Evolutionary conservation across 164 flowering plant species (phyloP).

Genomic region (Aristolochia californica): DNA sequence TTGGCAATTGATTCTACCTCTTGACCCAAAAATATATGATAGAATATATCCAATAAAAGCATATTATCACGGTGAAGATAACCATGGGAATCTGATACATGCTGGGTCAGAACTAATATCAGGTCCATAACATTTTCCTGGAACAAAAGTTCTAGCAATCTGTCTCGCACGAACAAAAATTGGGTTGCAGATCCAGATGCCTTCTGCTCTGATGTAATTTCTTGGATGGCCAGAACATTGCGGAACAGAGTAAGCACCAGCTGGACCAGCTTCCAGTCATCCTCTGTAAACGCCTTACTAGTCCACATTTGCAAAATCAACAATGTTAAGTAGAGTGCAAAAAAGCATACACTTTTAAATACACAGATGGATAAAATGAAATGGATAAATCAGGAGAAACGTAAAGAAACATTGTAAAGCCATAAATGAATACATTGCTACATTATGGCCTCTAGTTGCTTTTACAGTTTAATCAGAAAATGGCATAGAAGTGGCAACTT

Average conservation of each 20-base stretch:
- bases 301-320: not conserved
- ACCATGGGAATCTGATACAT: constrained; percentile 47
- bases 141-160: constrained; percentile 67
- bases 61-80: constrained; percentile 76
- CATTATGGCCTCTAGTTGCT: no score
- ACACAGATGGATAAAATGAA: no score
- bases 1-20: constrained; percentile 62
- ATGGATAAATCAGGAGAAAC: no score
- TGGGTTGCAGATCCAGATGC: constrained; percentile 55
- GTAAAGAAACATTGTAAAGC: no score
- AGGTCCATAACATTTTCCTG: constrained; percentile 84
- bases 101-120: constrained; percentile 60
- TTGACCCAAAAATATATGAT: constrained; percentile 70
- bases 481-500: no score
- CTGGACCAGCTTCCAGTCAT: constrained; percentile 95
- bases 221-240: constrained; percentile 77
- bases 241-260: constrained; percentile 85
- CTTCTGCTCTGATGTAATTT: constrained; percentile 60
- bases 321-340: not conserved
- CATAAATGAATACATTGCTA: no score
- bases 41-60: constrained; percentile 71
- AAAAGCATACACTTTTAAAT: not conserved
- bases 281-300: constrained; percentile 80
- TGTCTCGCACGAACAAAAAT: constrained; percentile 55
- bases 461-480: no score